Percentiles rank a stretch among this genome's conserved stretches.
Evolutionary conservation across 2,329 filamentous ascomycete genomes (phyloP).

Genomic region (Cyanodermella asteris): DNA sequence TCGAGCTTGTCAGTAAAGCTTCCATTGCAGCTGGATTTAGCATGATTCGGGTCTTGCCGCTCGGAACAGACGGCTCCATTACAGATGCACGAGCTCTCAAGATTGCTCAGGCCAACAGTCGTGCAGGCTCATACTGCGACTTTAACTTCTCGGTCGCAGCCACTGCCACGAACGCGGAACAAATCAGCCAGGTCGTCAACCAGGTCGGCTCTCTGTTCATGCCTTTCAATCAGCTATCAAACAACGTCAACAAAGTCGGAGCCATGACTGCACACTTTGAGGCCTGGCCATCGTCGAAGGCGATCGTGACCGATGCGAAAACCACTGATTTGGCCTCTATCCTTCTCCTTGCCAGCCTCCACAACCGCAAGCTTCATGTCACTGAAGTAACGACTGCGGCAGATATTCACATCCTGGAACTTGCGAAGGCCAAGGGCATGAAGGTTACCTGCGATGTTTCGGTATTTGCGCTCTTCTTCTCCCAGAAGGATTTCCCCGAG

Average conservation of each 20-base stretch:
- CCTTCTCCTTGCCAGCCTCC: slow-evolving; percentile 53
- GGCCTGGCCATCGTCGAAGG: slow-evolving; percentile 55
- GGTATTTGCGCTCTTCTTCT: slow-evolving; percentile 58
- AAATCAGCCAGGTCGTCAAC: slow-evolving; percentile 48
- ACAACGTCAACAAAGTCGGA: slow-evolving; percentile 67
- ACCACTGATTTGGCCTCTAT: slow-evolving; percentile 63
- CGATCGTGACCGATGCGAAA: slow-evolving; percentile 63
- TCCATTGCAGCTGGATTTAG: slow-evolving; percentile 56
- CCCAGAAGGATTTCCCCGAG: slow-evolving; percentile 45
- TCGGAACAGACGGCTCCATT: slow-evolving; percentile 50
- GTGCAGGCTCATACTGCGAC: slow-evolving; percentile 47
- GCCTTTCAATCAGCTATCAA: slow-evolving; percentile 59
- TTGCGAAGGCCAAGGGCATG: slow-evolving; percentile 62
- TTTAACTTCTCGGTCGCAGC: slow-evolving; percentile 62
- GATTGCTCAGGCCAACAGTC: slow-evolving; percentile 48
- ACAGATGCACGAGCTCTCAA: slow-evolving; percentile 51
- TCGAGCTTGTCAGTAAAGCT: slow-evolving; percentile 47
- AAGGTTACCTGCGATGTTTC: slow-evolving; percentile 65
- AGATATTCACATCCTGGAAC: slow-evolving; percentile 53
- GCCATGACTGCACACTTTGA: slow-evolving; percentile 61
- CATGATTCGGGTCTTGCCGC: slow-evolving; percentile 61
- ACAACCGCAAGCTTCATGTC: slow-evolving; percentile 58
- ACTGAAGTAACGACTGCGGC: slow-evolving; percentile 64
- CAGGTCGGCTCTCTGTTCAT: slow-evolving; percentile 67
- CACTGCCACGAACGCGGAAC: slow-evolving; percentile 49